A percentile compares a stretch with the other conserved stretches of the same genome.
phyloP scores from a whole-genome alignment of 805 yeast genomes.

The Candida patagonica region DNA sequence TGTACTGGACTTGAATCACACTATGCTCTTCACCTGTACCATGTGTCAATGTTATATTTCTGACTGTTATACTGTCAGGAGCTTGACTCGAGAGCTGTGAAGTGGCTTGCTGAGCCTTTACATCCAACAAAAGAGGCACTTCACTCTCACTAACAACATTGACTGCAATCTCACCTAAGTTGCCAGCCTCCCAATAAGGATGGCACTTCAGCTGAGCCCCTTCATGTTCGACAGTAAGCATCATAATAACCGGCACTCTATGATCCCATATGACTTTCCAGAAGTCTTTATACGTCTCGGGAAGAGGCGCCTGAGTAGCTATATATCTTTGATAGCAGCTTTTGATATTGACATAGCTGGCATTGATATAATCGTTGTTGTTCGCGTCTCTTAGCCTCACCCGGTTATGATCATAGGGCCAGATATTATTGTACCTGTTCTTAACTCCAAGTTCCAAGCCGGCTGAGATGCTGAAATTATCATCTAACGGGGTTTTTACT shows the following conservation, averaged over 20 bases:
- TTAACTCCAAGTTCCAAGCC: slow-evolving; percentile 78
- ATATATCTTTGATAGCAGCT: slow-evolving; percentile 44
- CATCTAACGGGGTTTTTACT: not conserved
- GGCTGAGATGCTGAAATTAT: slow-evolving; percentile 42
- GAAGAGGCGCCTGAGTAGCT: slow-evolving; percentile 91
- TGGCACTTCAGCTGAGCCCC: slow-evolving; percentile 78
- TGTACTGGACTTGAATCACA: slow-evolving; percentile 65
- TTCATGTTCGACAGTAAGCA: slow-evolving; percentile 72
- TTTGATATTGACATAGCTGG: slow-evolving; percentile 50
- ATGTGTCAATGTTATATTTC: slow-evolving; percentile 28
- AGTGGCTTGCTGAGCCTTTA: slow-evolving; percentile 21
- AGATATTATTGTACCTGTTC: slow-evolving; percentile 81
- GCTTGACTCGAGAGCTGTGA: no score
- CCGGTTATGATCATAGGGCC: slow-evolving; percentile 78
- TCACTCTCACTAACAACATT: slow-evolving; percentile 20
- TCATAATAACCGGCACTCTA: slow-evolving; percentile 54
- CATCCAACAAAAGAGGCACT: slow-evolving; percentile 12
- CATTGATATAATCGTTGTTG: slow-evolving; percentile 65
- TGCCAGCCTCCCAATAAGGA: slow-evolving; percentile 71
- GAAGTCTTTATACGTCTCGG: slow-evolving; percentile 72
- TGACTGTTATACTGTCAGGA: not conserved
- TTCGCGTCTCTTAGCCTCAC: slow-evolving; percentile 31
- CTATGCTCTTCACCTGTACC: slow-evolving; percentile 28
- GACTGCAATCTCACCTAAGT: slow-evolving; percentile 29
- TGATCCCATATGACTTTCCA: slow-evolving; percentile 71